These are phyloP conservation scores for Erysiphe pulchra DNA, from an alignment of 2,329 filamentous ascomycete genomes.

Conservation along the genomic window DNA sequence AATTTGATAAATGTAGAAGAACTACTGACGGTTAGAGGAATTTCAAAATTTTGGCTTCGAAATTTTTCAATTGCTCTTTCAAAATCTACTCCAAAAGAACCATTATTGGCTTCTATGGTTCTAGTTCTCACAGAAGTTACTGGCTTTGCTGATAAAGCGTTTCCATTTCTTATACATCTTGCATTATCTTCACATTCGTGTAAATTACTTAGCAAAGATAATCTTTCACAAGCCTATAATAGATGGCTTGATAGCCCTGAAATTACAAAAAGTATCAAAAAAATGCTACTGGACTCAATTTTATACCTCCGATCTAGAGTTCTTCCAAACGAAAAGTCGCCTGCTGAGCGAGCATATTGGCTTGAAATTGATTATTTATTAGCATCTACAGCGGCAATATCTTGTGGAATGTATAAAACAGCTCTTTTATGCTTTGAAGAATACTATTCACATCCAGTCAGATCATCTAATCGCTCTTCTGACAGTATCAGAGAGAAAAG, in stretches of 20 bases:
- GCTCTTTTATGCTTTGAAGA: slow-evolving; percentile 67
- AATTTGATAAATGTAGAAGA: slow-evolving; percentile 1
- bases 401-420: slow-evolving; percentile 67
- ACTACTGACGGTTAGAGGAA: slow-evolving; percentile 14
- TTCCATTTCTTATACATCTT: slow-evolving; percentile 70
- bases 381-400: slow-evolving; percentile 44
- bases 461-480: slow-evolving; percentile 34
- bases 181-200: slow-evolving; percentile 45
- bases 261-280: slow-evolving; percentile 32
- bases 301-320: slow-evolving; percentile 72
- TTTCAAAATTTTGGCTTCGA: slow-evolving; percentile 30
- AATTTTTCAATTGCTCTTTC: slow-evolving; percentile 35
- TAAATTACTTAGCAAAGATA: slow-evolving; percentile 28
- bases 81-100: slow-evolving; percentile 30
- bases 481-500: slow-evolving; percentile 24
- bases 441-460: slow-evolving; percentile 27
- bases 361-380: slow-evolving; percentile 54
- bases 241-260: slow-evolving; percentile 30
- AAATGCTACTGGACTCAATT: slow-evolving; percentile 50
- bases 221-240: slow-evolving; percentile 38
- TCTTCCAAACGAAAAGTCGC: slow-evolving; percentile 48
- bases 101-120: slow-evolving; percentile 42
- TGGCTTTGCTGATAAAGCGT: slow-evolving; percentile 44
- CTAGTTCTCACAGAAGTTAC: slow-evolving; percentile 38
- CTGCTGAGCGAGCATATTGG: slow-evolving; percentile 60